Evolutionary conservation across 176 grass and related monocot species (phyloP), one percentile per base, ranked within the genome.

Genomic region (Musa acuminata): DNA sequence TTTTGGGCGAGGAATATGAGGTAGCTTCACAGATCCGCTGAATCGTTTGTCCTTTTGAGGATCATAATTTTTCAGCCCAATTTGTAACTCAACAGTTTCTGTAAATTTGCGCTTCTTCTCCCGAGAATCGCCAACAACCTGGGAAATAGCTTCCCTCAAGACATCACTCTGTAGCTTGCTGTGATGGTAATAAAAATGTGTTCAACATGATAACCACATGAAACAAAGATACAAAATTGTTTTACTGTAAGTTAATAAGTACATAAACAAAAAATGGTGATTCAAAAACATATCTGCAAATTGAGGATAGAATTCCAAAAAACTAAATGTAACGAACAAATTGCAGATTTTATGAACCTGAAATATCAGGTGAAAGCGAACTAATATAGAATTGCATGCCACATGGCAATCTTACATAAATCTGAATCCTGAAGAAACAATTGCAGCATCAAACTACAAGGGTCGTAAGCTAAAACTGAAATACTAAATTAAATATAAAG

Each of bases 11-110:
- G 78, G 78, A 72, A 80, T 80, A 63, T 80, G 78, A 12, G 78
- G 78, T 2, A 80, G 43, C 67, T 80, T 80, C 54, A 80, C 67
- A 51, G 78, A 72, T 2, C 78, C 78, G 20, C 78, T 80, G 68
- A 80, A 80, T 0, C 78, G 78, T 54, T 80, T 80, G 52, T 80
- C 78, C 68, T 80, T 80, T 62, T 80, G 78, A 26, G 78, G 78
- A 20, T 80, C 78, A 63, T 80, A 80, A 55, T 80, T 80, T 51
- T 80, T 80, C 55, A 80, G 21, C 17, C 78, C 78, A 80, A 80
- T 80, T 21, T 80, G 78, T 35, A 80, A 57, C 54, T 80, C 78
- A 9, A 80, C 27, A 22, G 78, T 80, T 63, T 80, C 78, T 11
- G 78, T 80, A 68, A 80, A 80, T 3, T 80, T 80, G 1, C 78